Conservation (phyloP, 179 eudicot species). For the Gypsophila paniculata region DNA sequence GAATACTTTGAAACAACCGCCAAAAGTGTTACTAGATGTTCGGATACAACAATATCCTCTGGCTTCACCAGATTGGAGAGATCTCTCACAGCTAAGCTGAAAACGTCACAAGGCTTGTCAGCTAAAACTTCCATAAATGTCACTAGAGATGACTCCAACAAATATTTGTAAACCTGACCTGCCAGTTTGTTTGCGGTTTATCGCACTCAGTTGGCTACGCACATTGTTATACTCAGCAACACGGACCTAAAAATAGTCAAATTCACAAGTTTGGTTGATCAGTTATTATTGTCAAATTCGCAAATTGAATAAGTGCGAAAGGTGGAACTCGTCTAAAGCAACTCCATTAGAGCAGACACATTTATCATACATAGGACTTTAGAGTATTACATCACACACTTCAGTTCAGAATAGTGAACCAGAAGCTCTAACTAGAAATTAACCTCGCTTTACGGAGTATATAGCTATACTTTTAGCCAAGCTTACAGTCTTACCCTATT, state of each 20-base stretch:
- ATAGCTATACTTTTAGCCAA: not conserved
- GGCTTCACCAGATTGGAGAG: constrained; percentile 90
- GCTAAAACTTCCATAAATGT: constrained; percentile 16
- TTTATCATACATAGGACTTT: not conserved
- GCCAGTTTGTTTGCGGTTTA: constrained; percentile 94
- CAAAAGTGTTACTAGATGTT: constrained; percentile 90
- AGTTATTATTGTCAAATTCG: not conserved
- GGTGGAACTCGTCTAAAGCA: not conserved
- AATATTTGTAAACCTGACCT: constrained; percentile 44
- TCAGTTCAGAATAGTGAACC: too few relatives aligned
- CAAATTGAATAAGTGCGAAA: not conserved
- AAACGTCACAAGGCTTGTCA: constrained; percentile 22
- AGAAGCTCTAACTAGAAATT: too few relatives aligned
- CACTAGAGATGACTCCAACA: not conserved
- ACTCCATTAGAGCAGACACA: not conserved
- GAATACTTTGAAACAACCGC: constrained; percentile 91
- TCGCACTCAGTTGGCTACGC: constrained; percentile 90
- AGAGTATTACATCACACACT: too few relatives aligned
- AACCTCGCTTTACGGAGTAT: not conserved
- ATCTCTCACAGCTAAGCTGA: constrained; percentile 95
- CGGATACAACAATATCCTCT: constrained; percentile 66
- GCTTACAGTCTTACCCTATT: too few relatives aligned
- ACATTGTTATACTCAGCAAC: constrained; percentile 93
- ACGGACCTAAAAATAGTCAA: constrained; percentile 56
- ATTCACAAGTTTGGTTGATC: constrained; percentile 5